Evolutionary conservation across 352 stramenopile species (phyloP), one percentile per base, ranked within the genome.

Genomic region (Pythium graminicola): DNA sequence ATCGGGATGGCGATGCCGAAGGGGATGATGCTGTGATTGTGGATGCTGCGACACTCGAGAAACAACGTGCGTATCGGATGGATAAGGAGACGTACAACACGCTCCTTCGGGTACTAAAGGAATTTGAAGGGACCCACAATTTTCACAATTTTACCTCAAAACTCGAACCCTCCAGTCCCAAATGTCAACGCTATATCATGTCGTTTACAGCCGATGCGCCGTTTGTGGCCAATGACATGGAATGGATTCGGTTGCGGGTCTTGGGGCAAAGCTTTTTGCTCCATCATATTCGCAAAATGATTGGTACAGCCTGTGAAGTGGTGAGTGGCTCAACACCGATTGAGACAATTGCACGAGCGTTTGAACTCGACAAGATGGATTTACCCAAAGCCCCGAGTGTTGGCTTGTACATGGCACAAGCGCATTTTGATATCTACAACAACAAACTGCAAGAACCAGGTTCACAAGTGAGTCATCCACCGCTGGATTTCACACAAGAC

Each of bases 221-320:
- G 28, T 91, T 93, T 54, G 73, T 93, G n/a, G 60, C 86, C 31
- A 79, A 96, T 53, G 82, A 81, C 49, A 91, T 96, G 57, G 90
- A 99, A 66, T 99, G 95, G 95, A 87, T 99, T 50, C 89, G 87
- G 2, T 73, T 98, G 45, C 85, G 90, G 57, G 93, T 99, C 1
- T 62, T 96, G 6, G 96, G 96, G 14, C 95, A 99, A 66, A 98
- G 92, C 38, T 99, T 99, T 67, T 64, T 99, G 32, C 67, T 99
- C 32, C 91, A 99, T 64, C 95, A 99, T 67, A 99, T 99, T 59
- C 93, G 96, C 39, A 99, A 99, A 72, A 99, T 99, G 96, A 91
- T 98, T 32, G 84, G 81, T 39, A 82, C 66, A 43, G 77, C 80
- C 1, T 75, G 86, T 19, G 84, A 94, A 44, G 65, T 94, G 28